Conservation (phyloP, 2,329 filamentous ascomycete genomes). For the Leptographium galeiforme region DNA sequence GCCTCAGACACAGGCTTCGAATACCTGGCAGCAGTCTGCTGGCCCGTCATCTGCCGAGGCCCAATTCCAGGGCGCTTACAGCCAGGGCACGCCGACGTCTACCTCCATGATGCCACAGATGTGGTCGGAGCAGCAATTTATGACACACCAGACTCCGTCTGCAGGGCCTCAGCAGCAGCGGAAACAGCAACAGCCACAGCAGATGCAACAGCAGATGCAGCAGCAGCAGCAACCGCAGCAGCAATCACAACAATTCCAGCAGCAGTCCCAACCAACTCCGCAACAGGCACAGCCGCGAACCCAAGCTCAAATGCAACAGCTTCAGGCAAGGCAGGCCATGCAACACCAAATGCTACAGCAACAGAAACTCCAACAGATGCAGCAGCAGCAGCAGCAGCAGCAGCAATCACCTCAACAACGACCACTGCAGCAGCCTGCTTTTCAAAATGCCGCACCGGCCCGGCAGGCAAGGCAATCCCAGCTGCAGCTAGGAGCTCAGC, state of each 20-base stretch:
- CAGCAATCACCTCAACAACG: neutral
- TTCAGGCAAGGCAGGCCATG: neutral
- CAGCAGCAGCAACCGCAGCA: constrained; percentile 1
- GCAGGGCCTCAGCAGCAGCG: neutral
- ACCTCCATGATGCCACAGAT: neutral
- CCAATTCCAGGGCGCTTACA: neutral
- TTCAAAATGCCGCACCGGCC: neutral
- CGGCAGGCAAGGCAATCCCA: neutral
- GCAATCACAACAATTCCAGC: neutral
- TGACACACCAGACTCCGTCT: neutral
- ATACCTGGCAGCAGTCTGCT: neutral
- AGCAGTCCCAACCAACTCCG: neutral
- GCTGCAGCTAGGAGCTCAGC: neutral
- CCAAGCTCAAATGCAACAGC: neutral
- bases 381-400: neutral
- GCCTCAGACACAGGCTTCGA: constrained; percentile 1
- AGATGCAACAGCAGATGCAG: constrained; percentile 1
- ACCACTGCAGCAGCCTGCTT: neutral
- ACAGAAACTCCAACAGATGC: neutral
- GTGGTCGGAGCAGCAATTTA: neutral
- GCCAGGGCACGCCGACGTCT: neutral
- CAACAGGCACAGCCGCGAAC: neutral
- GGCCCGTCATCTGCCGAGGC: neutral
- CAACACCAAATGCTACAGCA: neutral
- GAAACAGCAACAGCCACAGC: neutral